Conservation (phyloP, 192 early-diverging fungal genomes). For the Entomortierella lignicola region DNA sequence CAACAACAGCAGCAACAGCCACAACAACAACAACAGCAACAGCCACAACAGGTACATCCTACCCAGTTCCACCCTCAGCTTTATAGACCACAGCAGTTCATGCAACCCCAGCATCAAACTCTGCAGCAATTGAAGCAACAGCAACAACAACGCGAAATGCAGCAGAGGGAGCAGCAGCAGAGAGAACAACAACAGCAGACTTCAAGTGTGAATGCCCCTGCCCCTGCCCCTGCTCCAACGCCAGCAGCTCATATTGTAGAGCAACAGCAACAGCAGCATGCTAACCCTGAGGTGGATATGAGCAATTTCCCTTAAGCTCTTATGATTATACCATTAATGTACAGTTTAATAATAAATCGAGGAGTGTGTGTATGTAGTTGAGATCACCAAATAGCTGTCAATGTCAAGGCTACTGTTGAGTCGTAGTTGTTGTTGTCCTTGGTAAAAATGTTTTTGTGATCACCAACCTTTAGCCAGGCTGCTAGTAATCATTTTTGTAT, state of each 20-base stretch:
- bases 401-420: too few relatives aligned
- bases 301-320: conserved; percentile 17
- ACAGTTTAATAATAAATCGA: not conserved
- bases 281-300: conserved; percentile 30
- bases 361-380: too few relatives aligned
- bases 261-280: conserved; percentile 13
- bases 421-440: too few relatives aligned
- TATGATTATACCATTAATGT: not conserved
- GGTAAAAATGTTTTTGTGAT: too few relatives aligned
- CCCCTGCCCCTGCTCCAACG: not conserved
- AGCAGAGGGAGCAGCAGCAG: conserved; percentile 25
- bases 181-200: conserved; percentile 14
- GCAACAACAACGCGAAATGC: conserved; percentile 22
- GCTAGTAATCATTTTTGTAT: too few relatives aligned
- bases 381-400: too few relatives aligned
- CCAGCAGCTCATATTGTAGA: not conserved
- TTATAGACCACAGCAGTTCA: conserved; percentile 24
- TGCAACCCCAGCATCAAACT: conserved; percentile 36
- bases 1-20: conserved; percentile 15
- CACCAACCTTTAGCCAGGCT: too few relatives aligned
- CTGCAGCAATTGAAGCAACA: conserved; percentile 43
- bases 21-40: conserved; percentile 11
- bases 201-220: too few relatives aligned
- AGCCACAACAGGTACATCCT: conserved; percentile 17
- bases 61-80: conserved; percentile 6